Base-by-base conservation (phyloP, 2,329 filamentous ascomycete genomes). In the Zasmidium citrigriseum region DNA sequence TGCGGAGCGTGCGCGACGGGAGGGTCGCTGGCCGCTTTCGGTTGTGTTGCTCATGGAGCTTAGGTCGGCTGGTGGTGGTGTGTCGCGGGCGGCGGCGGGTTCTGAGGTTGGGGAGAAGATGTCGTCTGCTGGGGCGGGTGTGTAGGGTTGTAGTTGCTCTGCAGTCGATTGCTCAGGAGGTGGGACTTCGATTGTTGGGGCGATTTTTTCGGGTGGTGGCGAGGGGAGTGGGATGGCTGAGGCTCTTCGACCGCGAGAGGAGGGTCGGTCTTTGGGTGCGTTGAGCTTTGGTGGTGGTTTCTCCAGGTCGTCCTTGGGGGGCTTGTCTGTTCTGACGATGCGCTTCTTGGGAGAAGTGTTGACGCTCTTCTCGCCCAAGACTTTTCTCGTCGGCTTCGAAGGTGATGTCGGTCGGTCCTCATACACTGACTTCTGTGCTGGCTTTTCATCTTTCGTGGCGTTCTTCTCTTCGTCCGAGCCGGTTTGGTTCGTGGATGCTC, bases 41-140 rank as follows among this genome's bases (percentile, higher is more conserved):
- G 76, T 73, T 22, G 67, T 64, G 24, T 70, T 71, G 55, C 60
- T 70, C 29, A 65, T 46, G 1, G 66, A 63, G 54, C 62, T 67
- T 0, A 79, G 67, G 48, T 78, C 73, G 14, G 68, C 69, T 1
- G 77, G 76, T 11, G 77, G 76, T 54, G 78, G 77, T 20, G 78
- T 80, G 54, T 78, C 76, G 64, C 63, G 53, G 7, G 54, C 69
- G 45, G 16, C 64, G 46, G 49, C 52, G 4, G 77, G 73, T 52
- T 78, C 73, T 4, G 75, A 78, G 0, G 75, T 74, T 4, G 79
- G 78, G 1, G 79, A 80, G 61, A 80, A 75, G 23, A 78, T 16
- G 18, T 53, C 63, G 12, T 75, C 68, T 12, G 65, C 46, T 2
- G 62, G 57, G 11, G 66, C 68, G 16, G 71, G 71, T 4, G 72